These are phyloP conservation scores for Daldinia childiae DNA, from an alignment of 495 filamentous ascomycete genomes.

Conservation along the genomic window DNA sequence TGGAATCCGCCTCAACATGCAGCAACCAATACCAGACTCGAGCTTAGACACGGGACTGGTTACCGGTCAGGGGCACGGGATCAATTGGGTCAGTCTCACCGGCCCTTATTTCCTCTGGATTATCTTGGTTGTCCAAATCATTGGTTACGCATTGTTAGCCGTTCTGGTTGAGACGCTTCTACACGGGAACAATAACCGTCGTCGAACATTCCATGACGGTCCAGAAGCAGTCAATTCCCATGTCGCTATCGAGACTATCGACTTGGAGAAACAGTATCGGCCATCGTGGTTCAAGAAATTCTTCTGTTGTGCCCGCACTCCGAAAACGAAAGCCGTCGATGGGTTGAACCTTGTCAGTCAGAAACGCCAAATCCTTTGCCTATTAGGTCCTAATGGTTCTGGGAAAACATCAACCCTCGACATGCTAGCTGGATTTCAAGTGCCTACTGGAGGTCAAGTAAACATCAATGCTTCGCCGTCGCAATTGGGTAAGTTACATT, in stretches of 20 bases:
- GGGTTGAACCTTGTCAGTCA: conserved; percentile 65
- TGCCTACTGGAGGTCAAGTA: conserved; percentile 68
- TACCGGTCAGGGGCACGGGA: not conserved
- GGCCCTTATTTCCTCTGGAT: conserved; percentile 65
- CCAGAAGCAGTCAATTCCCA: conserved; percentile 30
- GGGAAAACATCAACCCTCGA: conserved; percentile 82
- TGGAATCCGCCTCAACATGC: conserved; percentile 58
- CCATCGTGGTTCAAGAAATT: conserved; percentile 66
- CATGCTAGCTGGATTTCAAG: conserved; percentile 72
- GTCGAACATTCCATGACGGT: conserved; percentile 48
- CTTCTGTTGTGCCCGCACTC: conserved; percentile 58
- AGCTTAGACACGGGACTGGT: not conserved
- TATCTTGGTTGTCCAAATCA: conserved; percentile 68
- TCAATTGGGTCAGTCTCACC: conserved; percentile 54
- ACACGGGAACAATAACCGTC: conserved; percentile 69
- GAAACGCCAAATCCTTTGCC: conserved; percentile 72
- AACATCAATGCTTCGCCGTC: conserved; percentile 56
- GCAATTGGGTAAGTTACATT: conserved; percentile 32
- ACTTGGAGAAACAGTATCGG: conserved; percentile 54
- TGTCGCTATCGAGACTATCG: conserved; percentile 49
- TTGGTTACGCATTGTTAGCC: conserved; percentile 69
- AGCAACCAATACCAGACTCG: conserved; percentile 57
- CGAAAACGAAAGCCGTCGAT: conserved; percentile 70
- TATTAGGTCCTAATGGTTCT: conserved; percentile 78
- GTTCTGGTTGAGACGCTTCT: conserved; percentile 68